phyloP scores from a whole-genome alignment of 192 early-diverging fungal genomes.

The Phycomyces nitens region DNA sequence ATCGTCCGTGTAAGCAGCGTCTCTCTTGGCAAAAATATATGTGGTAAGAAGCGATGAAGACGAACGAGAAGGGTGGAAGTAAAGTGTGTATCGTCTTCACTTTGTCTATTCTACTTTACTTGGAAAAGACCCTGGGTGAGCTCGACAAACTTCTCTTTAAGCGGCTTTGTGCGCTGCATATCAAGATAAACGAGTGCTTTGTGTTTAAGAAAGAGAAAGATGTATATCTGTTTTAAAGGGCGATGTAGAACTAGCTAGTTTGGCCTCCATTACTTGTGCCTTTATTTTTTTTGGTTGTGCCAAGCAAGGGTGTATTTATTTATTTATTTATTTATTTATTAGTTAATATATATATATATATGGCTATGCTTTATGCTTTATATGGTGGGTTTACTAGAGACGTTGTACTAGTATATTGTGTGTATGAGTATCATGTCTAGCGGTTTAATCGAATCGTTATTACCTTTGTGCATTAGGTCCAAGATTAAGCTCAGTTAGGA shows the following conservation, averaged over 20 bases:
- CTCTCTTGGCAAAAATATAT: slow-evolving; percentile 6
- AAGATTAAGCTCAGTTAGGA: slow-evolving; percentile 14
- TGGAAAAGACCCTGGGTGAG: slow-evolving; percentile 45
- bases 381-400: slow-evolving; percentile 25
- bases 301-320: not conserved
- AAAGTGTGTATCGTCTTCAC: not conserved
- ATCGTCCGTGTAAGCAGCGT: not conserved
- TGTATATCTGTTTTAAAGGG: not conserved
- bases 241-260: not conserved
- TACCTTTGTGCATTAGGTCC: slow-evolving; percentile 3
- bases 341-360: not conserved
- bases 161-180: slow-evolving; percentile 37
- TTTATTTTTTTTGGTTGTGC: not conserved
- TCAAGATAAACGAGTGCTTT: not conserved
- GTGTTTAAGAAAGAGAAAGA: slow-evolving; percentile 2
- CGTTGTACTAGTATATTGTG: not conserved
- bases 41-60: not conserved
- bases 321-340: not conserved
- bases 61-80: not conserved
- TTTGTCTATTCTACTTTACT: slow-evolving; percentile 24
- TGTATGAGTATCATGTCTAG: not conserved
- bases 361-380: slow-evolving; percentile 5
- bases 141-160: slow-evolving; percentile 55
- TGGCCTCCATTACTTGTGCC: not conserved
- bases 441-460: too few species aligned